Conservation (phyloP, 768 basidiomycete genomes). For the Baorangia bicolor region DNA sequence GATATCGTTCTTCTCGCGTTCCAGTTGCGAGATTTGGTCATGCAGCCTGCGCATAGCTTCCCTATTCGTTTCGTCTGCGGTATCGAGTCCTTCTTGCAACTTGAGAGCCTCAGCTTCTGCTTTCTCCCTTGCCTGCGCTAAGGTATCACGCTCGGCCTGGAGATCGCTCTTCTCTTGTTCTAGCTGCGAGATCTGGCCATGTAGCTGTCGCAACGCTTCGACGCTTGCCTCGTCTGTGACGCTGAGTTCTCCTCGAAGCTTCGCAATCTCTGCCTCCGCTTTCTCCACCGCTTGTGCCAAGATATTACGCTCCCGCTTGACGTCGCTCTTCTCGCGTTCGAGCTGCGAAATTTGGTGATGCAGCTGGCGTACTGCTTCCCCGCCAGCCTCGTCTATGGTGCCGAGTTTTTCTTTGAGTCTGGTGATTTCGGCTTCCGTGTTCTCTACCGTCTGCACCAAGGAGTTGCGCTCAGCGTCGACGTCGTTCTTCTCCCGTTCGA, state of each 20-base stretch:
- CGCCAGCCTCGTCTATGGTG: slow-evolving; percentile 66
- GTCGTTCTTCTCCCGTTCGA: slow-evolving; percentile 65
- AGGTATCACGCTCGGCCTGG: slow-evolving; percentile 19
- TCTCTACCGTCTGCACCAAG: slow-evolving; percentile 11
- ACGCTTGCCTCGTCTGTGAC: slow-evolving; percentile 60
- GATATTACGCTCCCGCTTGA: slow-evolving; percentile 45
- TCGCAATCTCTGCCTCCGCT: not conserved
- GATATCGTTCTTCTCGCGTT: not conserved
- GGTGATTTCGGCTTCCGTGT: slow-evolving; percentile 64
- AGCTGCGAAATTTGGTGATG: slow-evolving; percentile 74
- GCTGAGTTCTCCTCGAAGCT: not conserved
- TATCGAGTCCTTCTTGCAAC: not conserved
- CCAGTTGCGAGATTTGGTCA: not conserved
- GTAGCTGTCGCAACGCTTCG: slow-evolving; percentile 72
- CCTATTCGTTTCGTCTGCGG: not conserved
- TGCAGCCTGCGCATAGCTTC: not conserved
- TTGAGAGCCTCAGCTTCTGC: not conserved
- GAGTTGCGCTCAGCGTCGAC: slow-evolving; percentile 47
- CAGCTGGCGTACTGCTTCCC: slow-evolving; percentile 69
- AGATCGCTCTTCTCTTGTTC: slow-evolving; percentile 58
- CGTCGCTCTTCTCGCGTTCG: slow-evolving; percentile 58
- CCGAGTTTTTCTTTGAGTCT: slow-evolving; percentile 66
- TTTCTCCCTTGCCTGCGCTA: not conserved
- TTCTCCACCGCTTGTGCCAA: slow-evolving; percentile 14
- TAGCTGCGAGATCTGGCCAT: slow-evolving; percentile 69